Evolutionary conservation across 345 rosid species (phyloP).

Genomic region (Melaleuca alternifolia): DNA sequence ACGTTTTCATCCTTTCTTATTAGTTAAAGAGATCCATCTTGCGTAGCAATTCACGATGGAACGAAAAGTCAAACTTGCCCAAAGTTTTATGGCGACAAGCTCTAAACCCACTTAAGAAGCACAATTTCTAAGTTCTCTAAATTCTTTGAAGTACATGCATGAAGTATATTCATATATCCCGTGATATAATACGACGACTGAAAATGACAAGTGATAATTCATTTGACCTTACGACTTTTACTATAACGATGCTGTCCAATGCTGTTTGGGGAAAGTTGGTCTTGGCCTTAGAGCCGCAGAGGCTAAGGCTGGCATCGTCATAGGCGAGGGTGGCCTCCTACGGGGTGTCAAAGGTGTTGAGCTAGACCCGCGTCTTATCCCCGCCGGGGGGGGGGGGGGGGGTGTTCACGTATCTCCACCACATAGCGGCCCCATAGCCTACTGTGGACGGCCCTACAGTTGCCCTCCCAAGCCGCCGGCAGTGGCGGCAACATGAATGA

Average conservation of each 20-base stretch:
- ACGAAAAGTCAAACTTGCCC: neutral
- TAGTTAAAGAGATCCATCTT: neutral
- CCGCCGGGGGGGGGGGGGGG: too few relatives aligned
- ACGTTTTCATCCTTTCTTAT: too few relatives aligned
- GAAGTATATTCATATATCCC: neutral
- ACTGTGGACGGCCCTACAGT: rapidly evolving
- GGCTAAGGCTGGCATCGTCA: rapidly evolving
- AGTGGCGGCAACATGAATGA: neutral
- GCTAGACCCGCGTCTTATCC: neutral
- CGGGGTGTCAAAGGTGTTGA: neutral
- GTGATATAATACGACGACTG: neutral
- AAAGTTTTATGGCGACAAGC: neutral
- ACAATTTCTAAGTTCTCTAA: neutral
- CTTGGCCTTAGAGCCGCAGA: neutral
- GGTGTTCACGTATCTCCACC: neutral
- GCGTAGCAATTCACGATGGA: neutral
- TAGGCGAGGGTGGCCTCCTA: neutral
- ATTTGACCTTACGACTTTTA: neutral
- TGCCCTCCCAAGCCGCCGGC: neutral
- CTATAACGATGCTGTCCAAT: neutral
- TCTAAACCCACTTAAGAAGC: neutral
- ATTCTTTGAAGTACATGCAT: neutral
- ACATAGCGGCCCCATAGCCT: neutral
- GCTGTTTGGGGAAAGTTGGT: neutral
- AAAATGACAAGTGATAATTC: neutral